Conservation (phyloP, 169 alveolate genomes). For the Eimeria praecox region DNA sequence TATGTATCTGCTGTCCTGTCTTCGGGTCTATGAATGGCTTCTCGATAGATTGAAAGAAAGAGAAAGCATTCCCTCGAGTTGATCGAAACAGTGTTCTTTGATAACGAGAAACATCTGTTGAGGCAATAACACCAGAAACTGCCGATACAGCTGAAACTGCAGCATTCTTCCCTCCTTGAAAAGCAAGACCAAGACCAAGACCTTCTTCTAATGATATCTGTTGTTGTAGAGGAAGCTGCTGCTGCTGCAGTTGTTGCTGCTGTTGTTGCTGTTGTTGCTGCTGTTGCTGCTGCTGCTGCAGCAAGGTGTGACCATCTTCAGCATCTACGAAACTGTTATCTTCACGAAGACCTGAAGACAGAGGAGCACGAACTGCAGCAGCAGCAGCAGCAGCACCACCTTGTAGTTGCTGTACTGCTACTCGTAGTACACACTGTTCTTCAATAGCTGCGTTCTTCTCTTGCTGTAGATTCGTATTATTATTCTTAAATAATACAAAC, state of each 20-base stretch:
- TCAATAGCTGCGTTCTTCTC: constrained; percentile 93
- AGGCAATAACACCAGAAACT: constrained; percentile 96
- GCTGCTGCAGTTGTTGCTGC: constrained; percentile 71
- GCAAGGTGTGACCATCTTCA: not conserved
- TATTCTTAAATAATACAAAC: constrained; percentile 92
- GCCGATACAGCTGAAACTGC: constrained; percentile 89
- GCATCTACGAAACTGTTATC: not conserved
- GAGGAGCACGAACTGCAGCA: not conserved
- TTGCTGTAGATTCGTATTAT: constrained; percentile 88
- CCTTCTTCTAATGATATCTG: not conserved
- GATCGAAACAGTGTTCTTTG: constrained; percentile 97
- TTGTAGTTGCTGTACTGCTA: constrained; percentile 73
- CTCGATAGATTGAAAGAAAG: constrained; percentile 93
- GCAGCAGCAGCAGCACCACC: constrained; percentile 44
- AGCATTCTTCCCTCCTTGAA: not conserved
- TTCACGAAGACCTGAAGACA: not conserved
- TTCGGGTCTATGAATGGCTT: constrained; percentile 87
- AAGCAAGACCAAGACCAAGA: not conserved
- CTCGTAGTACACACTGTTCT: constrained; percentile 72
- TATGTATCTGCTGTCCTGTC: constrained; percentile 85
- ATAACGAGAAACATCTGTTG: constrained; percentile 86
- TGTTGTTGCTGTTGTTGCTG: constrained; percentile 39
- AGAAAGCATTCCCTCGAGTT: constrained; percentile 98
- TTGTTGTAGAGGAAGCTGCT: constrained; percentile 46
- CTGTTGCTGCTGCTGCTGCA: constrained; percentile 78